Conservation (phyloP, 345 rosid genomes). For the Punica granatum region DNA sequence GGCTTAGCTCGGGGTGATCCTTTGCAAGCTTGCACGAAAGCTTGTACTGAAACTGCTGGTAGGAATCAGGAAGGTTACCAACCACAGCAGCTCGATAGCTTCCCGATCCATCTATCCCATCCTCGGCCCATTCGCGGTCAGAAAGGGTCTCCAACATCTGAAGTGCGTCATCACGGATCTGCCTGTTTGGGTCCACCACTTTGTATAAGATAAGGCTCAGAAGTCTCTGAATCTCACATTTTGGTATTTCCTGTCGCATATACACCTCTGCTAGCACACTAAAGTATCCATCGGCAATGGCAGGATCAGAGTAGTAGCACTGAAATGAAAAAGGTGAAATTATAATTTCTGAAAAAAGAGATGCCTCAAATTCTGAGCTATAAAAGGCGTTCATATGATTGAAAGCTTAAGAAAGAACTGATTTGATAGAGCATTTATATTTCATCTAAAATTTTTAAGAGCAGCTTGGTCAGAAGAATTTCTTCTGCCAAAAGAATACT, state of each 20-base stretch:
- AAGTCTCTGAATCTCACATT: constrained; percentile 93
- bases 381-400: background rate
- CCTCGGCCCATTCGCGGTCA: constrained; percentile 97
- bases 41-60: constrained; percentile 97
- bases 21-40: constrained; percentile 94
- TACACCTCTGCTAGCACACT: constrained; percentile 97
- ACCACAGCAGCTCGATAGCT: constrained; percentile 97
- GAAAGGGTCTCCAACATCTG: constrained; percentile 99
- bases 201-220: constrained; percentile 94
- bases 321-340: constrained; percentile 23
- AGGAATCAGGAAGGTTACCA: constrained; percentile 97
- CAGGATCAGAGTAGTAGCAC: constrained; percentile 95
- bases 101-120: constrained; percentile 83
- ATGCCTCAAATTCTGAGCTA: background rate
- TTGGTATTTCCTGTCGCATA: constrained; percentile 98
- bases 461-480: background rate
- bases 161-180: constrained; percentile 98
- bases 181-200: constrained; percentile 96
- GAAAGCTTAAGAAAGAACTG: background rate
- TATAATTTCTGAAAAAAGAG: constrained; percentile 11
- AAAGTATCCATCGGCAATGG: constrained; percentile 97
- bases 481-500: background rate
- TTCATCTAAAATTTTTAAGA: background rate
- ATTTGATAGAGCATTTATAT: background rate
- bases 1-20: constrained; percentile 95